Evolutionary conservation across 148 eudicot species (phyloP).

Genomic region (Rhododendron simsii): DNA sequence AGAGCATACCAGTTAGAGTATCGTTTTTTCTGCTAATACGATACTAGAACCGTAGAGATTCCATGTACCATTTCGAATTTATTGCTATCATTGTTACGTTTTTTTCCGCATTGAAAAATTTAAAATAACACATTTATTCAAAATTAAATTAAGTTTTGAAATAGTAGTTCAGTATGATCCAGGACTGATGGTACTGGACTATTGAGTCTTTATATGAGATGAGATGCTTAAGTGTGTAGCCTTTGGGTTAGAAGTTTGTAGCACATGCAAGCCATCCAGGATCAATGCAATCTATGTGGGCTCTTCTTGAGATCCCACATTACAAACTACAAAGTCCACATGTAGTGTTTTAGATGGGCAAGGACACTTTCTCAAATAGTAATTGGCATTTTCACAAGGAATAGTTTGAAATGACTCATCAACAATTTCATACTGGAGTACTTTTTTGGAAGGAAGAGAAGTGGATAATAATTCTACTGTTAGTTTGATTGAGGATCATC

Average conservation of each 20-base stretch:
- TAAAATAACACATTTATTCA: background rate
- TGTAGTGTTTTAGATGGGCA: background rate
- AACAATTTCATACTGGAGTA: background rate
- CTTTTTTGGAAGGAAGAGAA: background rate
- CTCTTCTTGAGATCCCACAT: background rate
- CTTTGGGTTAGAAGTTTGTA: background rate
- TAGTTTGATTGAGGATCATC: too few relatives aligned
- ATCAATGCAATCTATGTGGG: background rate
- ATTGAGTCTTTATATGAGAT: too few relatives aligned
- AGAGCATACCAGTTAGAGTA: background rate
- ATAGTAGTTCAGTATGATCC: background rate
- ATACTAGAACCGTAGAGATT: background rate
- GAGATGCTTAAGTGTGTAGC: background rate
- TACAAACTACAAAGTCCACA: background rate
- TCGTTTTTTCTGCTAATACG: background rate
- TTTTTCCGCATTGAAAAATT: background rate
- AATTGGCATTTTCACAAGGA: background rate
- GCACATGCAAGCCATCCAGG: background rate
- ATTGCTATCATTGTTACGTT: too few relatives aligned
- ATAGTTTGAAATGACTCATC: background rate
- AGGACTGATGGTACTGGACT: background rate
- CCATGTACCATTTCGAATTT: too few relatives aligned
- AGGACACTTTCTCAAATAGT: background rate
- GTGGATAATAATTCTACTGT: background rate
- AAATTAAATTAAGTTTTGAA: background rate